These are phyloP conservation scores for Rhododendron kiyosumense DNA, from an alignment of 148 eudicot species.

Conservation along the genomic window DNA sequence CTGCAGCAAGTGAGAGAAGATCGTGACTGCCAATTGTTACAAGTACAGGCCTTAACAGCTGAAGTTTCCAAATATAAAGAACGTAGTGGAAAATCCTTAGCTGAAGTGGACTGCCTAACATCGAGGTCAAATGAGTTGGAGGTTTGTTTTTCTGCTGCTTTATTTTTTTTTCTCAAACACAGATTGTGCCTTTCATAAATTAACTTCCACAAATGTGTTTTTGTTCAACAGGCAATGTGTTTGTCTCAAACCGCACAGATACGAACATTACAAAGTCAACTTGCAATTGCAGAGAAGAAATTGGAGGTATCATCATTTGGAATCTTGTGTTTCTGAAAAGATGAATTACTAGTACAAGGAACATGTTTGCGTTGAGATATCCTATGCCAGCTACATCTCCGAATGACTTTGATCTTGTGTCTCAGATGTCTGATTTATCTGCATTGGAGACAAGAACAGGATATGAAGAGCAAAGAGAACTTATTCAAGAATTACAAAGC, in stretches of 20 bases:
- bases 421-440: conserved; percentile 68
- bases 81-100: conserved; percentile 50
- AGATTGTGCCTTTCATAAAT: not conserved
- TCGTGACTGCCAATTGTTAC: conserved; percentile 60
- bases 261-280: conserved; percentile 58
- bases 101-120: conserved; percentile 53
- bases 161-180: not conserved
- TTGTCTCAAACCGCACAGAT: conserved; percentile 60
- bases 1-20: conserved; percentile 77
- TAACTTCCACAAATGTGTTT: not conserved
- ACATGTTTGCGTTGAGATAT: not conserved
- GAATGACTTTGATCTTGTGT: not conserved
- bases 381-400: not conserved
- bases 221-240: conserved; percentile 47
- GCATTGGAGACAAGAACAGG: conserved; percentile 60
- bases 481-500: conserved; percentile 53
- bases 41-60: conserved; percentile 48
- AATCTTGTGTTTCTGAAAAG: conserved; percentile 8
- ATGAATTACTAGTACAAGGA: not conserved
- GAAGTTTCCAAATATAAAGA: conserved; percentile 70
- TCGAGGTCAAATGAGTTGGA: conserved; percentile 62
- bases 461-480: conserved; percentile 60
- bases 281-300: conserved; percentile 61
- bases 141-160: conserved; percentile 33
- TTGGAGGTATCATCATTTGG: conserved; percentile 43